These are phyloP conservation scores for Pleurotus djamor DNA, from an alignment of 768 basidiomycete genomes.

Conservation along the genomic window DNA sequence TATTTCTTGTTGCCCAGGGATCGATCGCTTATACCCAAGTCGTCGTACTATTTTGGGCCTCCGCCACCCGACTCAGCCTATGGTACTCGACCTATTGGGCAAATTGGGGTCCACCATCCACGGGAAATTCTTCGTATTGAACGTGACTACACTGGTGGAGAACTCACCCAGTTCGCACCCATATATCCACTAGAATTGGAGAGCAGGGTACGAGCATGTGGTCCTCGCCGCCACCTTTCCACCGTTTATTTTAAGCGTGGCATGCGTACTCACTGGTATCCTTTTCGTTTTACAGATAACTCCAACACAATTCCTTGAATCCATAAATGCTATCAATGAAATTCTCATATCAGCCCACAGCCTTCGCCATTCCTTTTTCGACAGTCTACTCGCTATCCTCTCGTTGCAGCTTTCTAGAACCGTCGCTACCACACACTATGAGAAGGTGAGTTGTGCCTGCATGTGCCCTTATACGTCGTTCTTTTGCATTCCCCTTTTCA, in stretches of 20 bases:
- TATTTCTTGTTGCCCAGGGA: conserved; percentile 7
- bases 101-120: conserved; percentile 87
- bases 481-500: conserved; percentile 1
- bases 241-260: not conserved
- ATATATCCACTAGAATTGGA: conserved; percentile 92
- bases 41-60: conserved; percentile 83
- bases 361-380: conserved; percentile 63
- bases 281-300: conserved; percentile 57
- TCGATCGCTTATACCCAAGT: conserved; percentile 66
- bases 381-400: conserved; percentile 77
- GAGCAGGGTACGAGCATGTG: conserved; percentile 60
- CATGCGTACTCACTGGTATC: no score
- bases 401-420: conserved; percentile 79
- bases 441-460: conserved; percentile 50
- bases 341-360: conserved; percentile 86
- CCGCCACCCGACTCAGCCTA: conserved; percentile 77
- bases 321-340: conserved; percentile 90
- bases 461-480: no score
- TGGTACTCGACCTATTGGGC: conserved; percentile 77
- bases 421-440: conserved; percentile 74
- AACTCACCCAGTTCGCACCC: conserved; percentile 86
- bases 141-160: conserved; percentile 89
- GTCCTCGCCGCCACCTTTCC: not conserved
- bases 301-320: conserved; percentile 86
- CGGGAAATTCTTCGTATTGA: conserved; percentile 91